Base-by-base conservation (phyloP, 2,329 filamentous ascomycete genomes). In the Colletotrichum sp. region DNA sequence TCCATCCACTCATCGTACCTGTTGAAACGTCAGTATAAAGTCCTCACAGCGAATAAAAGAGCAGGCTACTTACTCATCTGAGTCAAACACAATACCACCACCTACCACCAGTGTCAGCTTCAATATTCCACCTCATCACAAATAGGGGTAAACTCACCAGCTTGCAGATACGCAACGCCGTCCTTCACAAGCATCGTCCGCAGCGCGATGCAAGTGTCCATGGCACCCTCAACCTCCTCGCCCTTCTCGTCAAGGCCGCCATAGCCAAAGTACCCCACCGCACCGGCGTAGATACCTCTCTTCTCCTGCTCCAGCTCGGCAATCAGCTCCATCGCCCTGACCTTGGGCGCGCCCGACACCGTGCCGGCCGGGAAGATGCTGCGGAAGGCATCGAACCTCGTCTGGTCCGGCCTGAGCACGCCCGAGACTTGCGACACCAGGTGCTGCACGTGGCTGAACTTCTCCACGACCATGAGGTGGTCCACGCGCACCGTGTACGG, bases 321-420 rank as follows among this genome's bases (percentile, higher is more conserved):
- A 79, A 99, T 99, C 75, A 99, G 88, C 85, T 98, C 94, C 97
- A 99, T 99, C 4, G 97, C 97, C 76, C 93, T 92, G 69, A 99
- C 95, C 86, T 99, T 99, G 72, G 97, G 97, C 6, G 97, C 96
- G 6, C 97, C 97, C 21, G 94, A 97, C 34, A 98, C 96, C 0
- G 97, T 99, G 70, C 97, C 97, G 6, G 97, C 97, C 0, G 97
- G 97, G 87, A 99, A 99, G 79, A 99, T 98, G 77, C 94, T 96
- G 51, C 96, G 91, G 86, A 99, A 98, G 12, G 97, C 97, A 81
- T 98, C 96, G 84, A 98, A 99, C 72, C 97, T 91, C 34, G 95
- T 96, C 87, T 95, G 95, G 51, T 89, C 96, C 7, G 90, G 88
- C 59, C 97, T 90, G 77, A 98, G 86, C n/a, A 97, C 90, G 58